These are phyloP conservation scores for Zhuliangozyma parablackwelliae DNA, from an alignment of 1,139 yeast species.

Conservation along the genomic window DNA sequence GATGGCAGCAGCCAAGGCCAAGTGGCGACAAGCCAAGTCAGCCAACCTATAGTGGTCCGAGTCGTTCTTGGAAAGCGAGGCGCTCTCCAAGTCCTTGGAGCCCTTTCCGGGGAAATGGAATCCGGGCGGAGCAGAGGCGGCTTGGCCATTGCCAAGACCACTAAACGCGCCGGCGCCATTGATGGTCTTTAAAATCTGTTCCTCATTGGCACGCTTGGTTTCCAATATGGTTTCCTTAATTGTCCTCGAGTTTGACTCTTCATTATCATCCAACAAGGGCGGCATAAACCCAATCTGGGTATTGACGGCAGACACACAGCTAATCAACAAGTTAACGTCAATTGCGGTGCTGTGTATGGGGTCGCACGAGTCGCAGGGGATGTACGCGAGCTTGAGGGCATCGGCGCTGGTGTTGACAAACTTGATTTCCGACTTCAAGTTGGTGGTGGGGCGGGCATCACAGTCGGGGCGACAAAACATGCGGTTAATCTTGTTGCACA, in stretches of 20 bases:
- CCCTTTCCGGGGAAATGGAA: constrained; percentile 20
- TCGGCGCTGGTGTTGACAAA: constrained; percentile 37
- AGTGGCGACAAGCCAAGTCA: constrained; percentile 78
- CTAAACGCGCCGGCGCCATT: constrained; percentile 12
- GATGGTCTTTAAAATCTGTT: constrained; percentile 22
- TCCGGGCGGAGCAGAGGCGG: constrained; percentile 22
- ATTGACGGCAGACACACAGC: constrained; percentile 58
- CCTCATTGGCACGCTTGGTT: constrained; percentile 24
- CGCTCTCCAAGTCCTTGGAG: constrained; percentile 22
- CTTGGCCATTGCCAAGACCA: constrained; percentile 8
- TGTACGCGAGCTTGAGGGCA: constrained; percentile 44
- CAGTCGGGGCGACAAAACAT: constrained; percentile 67
- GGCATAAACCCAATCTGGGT: constrained; percentile 53
- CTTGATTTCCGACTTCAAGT: constrained; percentile 39
- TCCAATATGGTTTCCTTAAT: constrained; percentile 39
- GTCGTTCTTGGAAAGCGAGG: constrained; percentile 49
- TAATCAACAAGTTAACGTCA: constrained; percentile 49
- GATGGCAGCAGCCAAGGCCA: constrained; percentile 74
- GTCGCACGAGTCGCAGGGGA: constrained; percentile 53
- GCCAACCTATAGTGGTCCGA: constrained; percentile 68
- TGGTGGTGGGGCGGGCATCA: constrained; percentile 46
- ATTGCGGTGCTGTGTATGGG: constrained; percentile 36
- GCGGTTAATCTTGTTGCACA: constrained; percentile 41
- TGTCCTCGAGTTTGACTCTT: constrained; percentile 33
- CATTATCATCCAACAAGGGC: constrained; percentile 47